A percentile compares a stretch with the other conserved stretches of the same genome.
phyloP scores from a whole-genome alignment of 169 alveolate genomes.

The Plasmodium coatneyi region DNA sequence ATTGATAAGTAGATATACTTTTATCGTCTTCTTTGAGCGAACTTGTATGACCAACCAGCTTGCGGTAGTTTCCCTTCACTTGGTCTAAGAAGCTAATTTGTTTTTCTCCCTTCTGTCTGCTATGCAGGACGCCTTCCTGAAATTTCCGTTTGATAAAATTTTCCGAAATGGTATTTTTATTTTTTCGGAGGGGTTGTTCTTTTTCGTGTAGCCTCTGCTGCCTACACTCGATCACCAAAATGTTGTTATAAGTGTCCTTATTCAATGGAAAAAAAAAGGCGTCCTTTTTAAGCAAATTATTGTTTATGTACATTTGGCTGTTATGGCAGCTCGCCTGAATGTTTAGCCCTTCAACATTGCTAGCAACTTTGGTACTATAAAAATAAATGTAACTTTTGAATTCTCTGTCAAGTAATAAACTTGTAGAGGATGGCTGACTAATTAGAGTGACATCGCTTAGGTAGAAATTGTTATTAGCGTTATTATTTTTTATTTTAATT shows the following conservation, averaged over 20 bases:
- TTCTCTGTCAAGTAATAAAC: neutral
- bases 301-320: constrained; percentile 25
- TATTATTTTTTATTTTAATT: constrained; percentile 15
- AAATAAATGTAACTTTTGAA: constrained; percentile 15
- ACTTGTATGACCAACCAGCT: neutral
- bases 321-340: constrained; percentile 14
- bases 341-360: constrained; percentile 3
- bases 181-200: neutral
- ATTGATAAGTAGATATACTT: neutral
- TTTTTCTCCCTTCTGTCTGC: neutral
- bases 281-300: neutral
- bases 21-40: neutral
- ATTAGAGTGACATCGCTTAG: constrained; percentile 7
- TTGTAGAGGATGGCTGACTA: neutral
- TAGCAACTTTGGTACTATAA: neutral
- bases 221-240: constrained; percentile 42
- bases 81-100: neutral
- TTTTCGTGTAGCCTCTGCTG: neutral
- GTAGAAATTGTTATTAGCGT: neutral
- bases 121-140: neutral
- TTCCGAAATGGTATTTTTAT: neutral
- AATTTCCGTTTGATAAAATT: constrained; percentile 13
- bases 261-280: constrained; percentile 7
- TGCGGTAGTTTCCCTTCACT: neutral
- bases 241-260: constrained; percentile 7